Evolutionary conservation across 192 early-diverging fungal genomes (phyloP), one percentile per base, ranked within the genome.

Genomic region (Gaertneriomyces semiglobifer): DNA sequence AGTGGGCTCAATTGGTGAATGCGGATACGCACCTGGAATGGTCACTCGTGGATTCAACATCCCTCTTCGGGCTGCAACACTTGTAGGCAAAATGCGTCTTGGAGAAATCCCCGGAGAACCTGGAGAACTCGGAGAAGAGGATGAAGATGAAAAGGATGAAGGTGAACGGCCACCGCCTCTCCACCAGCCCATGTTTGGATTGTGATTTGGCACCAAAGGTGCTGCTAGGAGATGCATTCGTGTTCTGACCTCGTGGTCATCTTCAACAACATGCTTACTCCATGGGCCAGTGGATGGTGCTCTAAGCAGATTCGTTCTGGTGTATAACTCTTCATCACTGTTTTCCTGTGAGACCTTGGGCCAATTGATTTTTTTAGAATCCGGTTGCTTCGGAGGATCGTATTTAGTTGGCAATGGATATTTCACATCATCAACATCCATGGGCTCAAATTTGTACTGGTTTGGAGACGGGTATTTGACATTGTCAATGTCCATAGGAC

Each of bases 371-470:
- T 0, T 50, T 50, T n/a, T n/a, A 2, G 1, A 1, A n/a, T 50
- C 3, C 1, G 48, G 48, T 1, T 2, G 1, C 2, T 18, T 50
- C 2, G 48, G 48, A n/a, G 48, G 48, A n/a, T 50, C 48, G 3
- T 50, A 50, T 50, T 12, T 12, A 0, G 48, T 50, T 3, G 48
- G 18, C 18, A 2, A 12, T 1, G 18, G 48, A n/a, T 50, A 12
- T n/a, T 50, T 18, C 48, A 2, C 2, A 3, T n/a, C n/a, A n/a
- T 18, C 18, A 2, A n/a, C 48, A n/a, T 50, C 48, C 48, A 50
- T 50, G 48, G 48, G 48, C 48, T 50, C 48, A 0, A 50, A n/a
- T n/a, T 50, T 50, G n/a, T n/a, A n/a, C n/a, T n/a, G n/a, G n/a
- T n/a, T n/a, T n/a, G n/a, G n/a, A n/a, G n/a, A n/a, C n/a, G n/a